Evolutionary conservation across 2,329 filamentous ascomycete species (phyloP).

Genomic region (Microdochium bolleyi): DNA sequence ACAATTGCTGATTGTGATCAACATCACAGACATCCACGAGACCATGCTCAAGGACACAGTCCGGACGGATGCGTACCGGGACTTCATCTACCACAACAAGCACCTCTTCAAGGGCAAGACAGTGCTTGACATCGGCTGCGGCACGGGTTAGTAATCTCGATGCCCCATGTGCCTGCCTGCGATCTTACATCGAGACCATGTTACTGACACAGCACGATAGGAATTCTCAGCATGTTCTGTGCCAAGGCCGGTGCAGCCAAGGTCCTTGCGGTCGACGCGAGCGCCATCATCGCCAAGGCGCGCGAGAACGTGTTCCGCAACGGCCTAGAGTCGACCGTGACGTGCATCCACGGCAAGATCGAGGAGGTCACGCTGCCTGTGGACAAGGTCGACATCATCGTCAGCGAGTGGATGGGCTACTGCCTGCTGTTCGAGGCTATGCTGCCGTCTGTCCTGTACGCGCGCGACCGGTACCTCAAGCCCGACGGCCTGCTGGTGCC

Average conservation of each 20-base stretch:
- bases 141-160: slow-evolving; percentile 41
- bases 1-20: too few relatives aligned
- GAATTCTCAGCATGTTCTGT: slow-evolving; percentile 91
- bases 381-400: slow-evolving; percentile 81
- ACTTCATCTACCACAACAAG: slow-evolving; percentile 92
- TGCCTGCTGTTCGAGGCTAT: slow-evolving; percentile 90
- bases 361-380: slow-evolving; percentile 79
- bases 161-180: background rate
- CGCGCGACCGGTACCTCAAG: slow-evolving; percentile 77
- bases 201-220: too few relatives aligned
- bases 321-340: slow-evolving; percentile 64
- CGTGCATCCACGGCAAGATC: slow-evolving; percentile 75
- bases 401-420: slow-evolving; percentile 98
- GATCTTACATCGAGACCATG: too few relatives aligned
- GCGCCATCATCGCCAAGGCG: slow-evolving; percentile 80
- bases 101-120: slow-evolving; percentile 77
- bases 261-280: slow-evolving; percentile 89
- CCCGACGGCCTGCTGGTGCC: slow-evolving; percentile 78
- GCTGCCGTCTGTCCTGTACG: slow-evolving; percentile 86
- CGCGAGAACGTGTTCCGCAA: slow-evolving; percentile 80
- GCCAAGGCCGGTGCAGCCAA: slow-evolving; percentile 79
- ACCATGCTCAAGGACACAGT: slow-evolving; percentile 90
- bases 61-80: slow-evolving; percentile 84
- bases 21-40: slow-evolving; percentile 81
- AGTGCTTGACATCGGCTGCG: slow-evolving; percentile 87